Conservation (phyloP, 495 filamentous ascomycete genomes). For the Penicillium tannophilum region DNA sequence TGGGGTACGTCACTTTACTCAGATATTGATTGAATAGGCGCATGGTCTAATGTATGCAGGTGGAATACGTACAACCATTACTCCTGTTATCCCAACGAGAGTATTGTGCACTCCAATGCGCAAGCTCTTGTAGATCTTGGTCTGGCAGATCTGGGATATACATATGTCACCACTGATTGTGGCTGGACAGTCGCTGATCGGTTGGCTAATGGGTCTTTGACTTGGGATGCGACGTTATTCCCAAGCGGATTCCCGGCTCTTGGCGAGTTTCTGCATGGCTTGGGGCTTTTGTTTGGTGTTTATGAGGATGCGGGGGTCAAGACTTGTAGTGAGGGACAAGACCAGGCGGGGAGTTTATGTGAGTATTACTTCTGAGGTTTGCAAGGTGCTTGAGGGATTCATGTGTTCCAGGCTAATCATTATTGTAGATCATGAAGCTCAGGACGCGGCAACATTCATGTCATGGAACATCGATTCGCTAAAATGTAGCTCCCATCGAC, state of each 20-base stretch:
- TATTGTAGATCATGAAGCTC: constrained; percentile 39
- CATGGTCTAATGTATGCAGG: constrained; percentile 24
- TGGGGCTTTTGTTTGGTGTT: constrained; percentile 56
- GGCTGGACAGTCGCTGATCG: constrained; percentile 54
- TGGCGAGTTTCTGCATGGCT: constrained; percentile 50
- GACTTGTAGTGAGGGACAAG: constrained; percentile 24
- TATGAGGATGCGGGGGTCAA: constrained; percentile 55
- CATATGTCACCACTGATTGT: constrained; percentile 59
- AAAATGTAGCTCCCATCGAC: constrained; percentile 35
- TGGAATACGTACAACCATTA: constrained; percentile 63
- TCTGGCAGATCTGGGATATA: constrained; percentile 52
- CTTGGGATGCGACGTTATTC: constrained; percentile 57
- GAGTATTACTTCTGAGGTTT: constrained; percentile 2
- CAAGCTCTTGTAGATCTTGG: constrained; percentile 57
- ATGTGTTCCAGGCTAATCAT: constrained; percentile 6
- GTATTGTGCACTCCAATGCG: constrained; percentile 53
- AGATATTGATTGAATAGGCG: neutral
- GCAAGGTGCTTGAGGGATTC: too few relatives aligned
- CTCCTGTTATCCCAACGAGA: constrained; percentile 49
- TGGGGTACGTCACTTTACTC: constrained; percentile 32
- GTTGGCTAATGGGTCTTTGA: constrained; percentile 46
- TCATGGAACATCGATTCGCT: constrained; percentile 48
- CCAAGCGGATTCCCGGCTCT: constrained; percentile 52
- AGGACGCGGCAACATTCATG: constrained; percentile 47
- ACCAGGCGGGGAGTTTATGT: constrained; percentile 35